These are phyloP conservation scores for Fusarium mangiferae DNA, from an alignment of 2,329 filamentous ascomycete genomes.

Conservation along the genomic window DNA sequence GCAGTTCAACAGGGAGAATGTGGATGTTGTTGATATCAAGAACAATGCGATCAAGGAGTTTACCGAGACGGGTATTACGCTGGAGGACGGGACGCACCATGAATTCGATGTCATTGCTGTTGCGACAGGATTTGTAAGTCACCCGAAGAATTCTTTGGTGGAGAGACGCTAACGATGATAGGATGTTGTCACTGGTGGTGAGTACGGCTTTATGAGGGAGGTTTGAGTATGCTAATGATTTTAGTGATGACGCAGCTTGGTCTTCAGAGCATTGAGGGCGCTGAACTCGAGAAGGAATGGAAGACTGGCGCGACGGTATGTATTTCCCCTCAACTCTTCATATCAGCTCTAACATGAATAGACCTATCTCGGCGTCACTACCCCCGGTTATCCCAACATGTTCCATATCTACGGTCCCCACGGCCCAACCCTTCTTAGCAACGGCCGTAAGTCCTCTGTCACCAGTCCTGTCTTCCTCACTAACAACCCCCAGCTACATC, in stretches of 20 bases:
- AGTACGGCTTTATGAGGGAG: rapidly evolving
- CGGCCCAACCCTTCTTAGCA: constrained; percentile 65
- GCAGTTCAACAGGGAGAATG: constrained; percentile 56
- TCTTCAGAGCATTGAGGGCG: constrained; percentile 53
- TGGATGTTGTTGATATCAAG: constrained; percentile 56
- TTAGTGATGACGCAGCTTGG: constrained; percentile 57
- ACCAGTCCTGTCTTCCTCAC: background rate
- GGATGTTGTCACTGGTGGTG: constrained; percentile 52
- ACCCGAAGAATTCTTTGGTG: rapidly evolving
- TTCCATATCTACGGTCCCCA: constrained; percentile 66
- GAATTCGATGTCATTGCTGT: constrained; percentile 58
- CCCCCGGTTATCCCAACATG: constrained; percentile 61
- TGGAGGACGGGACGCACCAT: constrained; percentile 54
- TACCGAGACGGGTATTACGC: constrained; percentile 53
- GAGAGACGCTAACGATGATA: constrained; percentile 26
- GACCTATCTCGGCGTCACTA: constrained; percentile 58
- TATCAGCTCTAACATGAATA: background rate
- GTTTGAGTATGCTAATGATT: background rate
- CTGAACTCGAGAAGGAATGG: constrained; percentile 57
- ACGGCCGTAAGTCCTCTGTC: constrained; percentile 53
- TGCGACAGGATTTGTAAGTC: constrained; percentile 58
- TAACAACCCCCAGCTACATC: constrained; percentile 48
- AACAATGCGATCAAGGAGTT: constrained; percentile 54
- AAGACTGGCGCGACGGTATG: constrained; percentile 46
- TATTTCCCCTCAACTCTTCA: rapidly evolving